Conservation (phyloP, 2,329 filamentous ascomycete species). For the Trichoderma breve region DNA sequence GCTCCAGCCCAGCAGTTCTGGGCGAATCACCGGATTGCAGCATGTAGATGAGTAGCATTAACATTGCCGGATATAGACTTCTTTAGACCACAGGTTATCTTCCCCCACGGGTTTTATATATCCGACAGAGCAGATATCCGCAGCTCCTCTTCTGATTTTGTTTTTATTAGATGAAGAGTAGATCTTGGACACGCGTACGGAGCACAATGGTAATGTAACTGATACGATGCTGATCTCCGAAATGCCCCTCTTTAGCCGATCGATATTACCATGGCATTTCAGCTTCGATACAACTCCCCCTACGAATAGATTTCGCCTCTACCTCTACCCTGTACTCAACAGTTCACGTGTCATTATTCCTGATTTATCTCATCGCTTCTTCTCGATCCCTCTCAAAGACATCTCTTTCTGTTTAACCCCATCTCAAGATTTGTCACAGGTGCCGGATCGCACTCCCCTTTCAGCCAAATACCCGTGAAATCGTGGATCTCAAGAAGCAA, state of each 20-base stretch:
- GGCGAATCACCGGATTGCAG: neutral
- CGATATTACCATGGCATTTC: neutral
- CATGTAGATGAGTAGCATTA: neutral
- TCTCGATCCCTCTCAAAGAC: neutral
- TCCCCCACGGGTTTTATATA: neutral
- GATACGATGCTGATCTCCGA: neutral
- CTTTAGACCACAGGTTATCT: too few relatives aligned
- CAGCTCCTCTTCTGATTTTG: neutral
- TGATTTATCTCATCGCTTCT: neutral
- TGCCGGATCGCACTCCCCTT: neutral
- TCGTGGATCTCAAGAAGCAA: neutral
- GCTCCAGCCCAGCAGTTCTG: neutral
- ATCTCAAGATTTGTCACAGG: neutral
- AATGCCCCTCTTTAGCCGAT: neutral
- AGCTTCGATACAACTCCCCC: neutral
- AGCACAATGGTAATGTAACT: neutral
- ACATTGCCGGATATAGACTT: neutral
- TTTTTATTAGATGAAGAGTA: neutral
- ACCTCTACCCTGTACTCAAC: neutral
- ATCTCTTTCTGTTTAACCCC: neutral
- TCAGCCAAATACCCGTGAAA: neutral
- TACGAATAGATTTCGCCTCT: neutral
- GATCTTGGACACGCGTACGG: neutral
- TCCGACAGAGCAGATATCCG: neutral
- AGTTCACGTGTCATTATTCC: neutral